Percentiles rank a stretch among this genome's conserved stretches.
Conservation (phyloP, 306 rosid species). For the Vachellia collinsii region DNA sequence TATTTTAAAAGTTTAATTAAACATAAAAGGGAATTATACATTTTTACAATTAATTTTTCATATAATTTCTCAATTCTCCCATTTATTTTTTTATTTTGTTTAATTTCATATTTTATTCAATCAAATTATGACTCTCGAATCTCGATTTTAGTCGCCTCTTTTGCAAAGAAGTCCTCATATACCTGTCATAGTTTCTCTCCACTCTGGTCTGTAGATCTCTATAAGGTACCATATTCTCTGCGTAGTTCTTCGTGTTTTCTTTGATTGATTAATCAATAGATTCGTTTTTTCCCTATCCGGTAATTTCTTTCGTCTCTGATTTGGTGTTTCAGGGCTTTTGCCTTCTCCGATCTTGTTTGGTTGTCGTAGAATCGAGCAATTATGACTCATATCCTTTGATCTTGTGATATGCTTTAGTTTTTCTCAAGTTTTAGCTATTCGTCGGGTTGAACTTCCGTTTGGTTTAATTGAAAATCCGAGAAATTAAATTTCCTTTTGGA, state of each 20-base stretch:
- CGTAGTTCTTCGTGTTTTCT: neutral
- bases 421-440: conserved; percentile 5
- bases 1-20: too few relatives aligned
- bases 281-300: neutral
- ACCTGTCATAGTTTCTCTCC: neutral
- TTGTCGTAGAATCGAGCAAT: conserved; percentile 38
- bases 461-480: conserved; percentile 25
- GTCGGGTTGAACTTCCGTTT: conserved; percentile 31
- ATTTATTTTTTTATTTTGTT: too few relatives aligned
- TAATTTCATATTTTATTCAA: too few relatives aligned
- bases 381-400: conserved; percentile 81
- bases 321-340: conserved; percentile 35
- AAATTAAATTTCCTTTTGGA: neutral
- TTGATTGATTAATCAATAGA: neutral
- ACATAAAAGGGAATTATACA: too few relatives aligned
- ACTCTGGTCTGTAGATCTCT: neutral
- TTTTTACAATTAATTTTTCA: too few relatives aligned
- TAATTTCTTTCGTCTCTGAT: neutral
- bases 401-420: neutral
- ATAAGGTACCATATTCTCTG: conserved; percentile 27
- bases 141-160: neutral
- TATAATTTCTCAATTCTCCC: too few relatives aligned
- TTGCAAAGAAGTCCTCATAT: neutral
- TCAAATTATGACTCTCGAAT: neutral
- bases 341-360: conserved; percentile 44